Percentiles rank a stretch among this genome's conserved stretches.
These are phyloP conservation scores for Pilatotrama ljubarskyi DNA, from an alignment of 768 basidiomycete genomes.

Conservation along the genomic window DNA sequence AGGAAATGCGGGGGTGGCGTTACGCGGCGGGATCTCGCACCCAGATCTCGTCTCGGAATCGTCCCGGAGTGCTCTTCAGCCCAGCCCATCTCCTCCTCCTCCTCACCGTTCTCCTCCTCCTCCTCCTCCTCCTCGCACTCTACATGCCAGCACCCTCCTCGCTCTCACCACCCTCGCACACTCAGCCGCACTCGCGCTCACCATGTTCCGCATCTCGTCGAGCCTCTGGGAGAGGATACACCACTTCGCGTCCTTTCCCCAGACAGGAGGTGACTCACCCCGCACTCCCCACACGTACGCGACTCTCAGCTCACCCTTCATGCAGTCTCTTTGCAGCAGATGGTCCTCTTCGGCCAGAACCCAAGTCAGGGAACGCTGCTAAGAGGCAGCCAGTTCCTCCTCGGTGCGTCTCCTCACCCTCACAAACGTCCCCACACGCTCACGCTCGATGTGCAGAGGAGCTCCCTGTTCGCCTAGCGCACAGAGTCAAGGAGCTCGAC, in stretches of 20 bases:
- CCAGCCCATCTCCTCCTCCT: not conserved
- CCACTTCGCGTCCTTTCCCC: constrained; percentile 89
- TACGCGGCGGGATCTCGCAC: not conserved
- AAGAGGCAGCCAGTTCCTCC: constrained; percentile 87
- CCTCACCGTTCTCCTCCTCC: not conserved
- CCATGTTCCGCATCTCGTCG: constrained; percentile 68
- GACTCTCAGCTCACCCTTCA: not conserved
- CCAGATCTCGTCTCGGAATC: constrained; percentile 2
- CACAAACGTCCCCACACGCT: not conserved
- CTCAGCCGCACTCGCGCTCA: not conserved
- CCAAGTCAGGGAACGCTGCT: constrained; percentile 92
- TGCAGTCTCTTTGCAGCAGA: constrained; percentile 91
- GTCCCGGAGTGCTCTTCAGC: not conserved
- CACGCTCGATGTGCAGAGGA: constrained; percentile 60
- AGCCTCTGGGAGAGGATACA: constrained; percentile 88
- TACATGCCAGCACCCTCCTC: not conserved
- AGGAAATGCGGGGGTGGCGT: constrained; percentile 1
- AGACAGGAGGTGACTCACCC: constrained; percentile 75
- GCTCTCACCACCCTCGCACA: not conserved
- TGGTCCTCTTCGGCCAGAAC: constrained; percentile 97
- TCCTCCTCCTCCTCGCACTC: not conserved
- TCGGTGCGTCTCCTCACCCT: constrained; percentile 49
- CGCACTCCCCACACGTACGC: not conserved
- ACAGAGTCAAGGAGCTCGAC: constrained; percentile 95
- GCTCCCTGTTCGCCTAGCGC: constrained; percentile 90